Base-by-base conservation (phyloP, 192 early-diverging fungal genomes). In the Spizellomyces sp. region DNA sequence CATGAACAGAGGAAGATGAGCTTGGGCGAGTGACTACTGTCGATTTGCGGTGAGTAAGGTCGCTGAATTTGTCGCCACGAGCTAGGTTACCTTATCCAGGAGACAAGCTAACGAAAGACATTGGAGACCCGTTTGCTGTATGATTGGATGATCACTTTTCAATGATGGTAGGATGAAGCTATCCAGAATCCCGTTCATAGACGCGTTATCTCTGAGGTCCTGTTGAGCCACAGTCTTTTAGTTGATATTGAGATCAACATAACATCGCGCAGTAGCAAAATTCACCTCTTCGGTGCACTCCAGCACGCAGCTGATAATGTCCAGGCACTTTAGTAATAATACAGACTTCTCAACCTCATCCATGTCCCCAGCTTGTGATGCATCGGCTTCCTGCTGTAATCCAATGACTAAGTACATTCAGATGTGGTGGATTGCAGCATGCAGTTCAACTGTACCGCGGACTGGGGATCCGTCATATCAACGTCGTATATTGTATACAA, bases 81-180 rank as follows among this genome's bases (percentile, higher is more conserved):
- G 27, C 27, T 36, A 36, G 27, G 27, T 36, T 36, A 36, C 87
- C 66, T 88, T 89, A 74, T 95, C 93, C 43, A 93, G 73, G 15
- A 86, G 76, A 71, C 94, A 95, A 62, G 84, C 84, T 41, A 95
- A 83, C 10, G 90, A 91, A 59, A 95, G 82, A 68, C 94, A 95
- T 60, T 94, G 89, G 44, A 95, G 80, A 27, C 92, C 94, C 47
- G 90, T 84, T 74, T 92, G 90, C 48, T 90, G 87, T 43, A 94
- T 61, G 9, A 47, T 65, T 17, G 36, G 17, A 58, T 75, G 36
- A 19, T 19, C 21, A 55, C 45, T 67, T 52, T 64, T 61, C 8
- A 75, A 47, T 4, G 66, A 27, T 8, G 73, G 73, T 42, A 59
- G 43, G 45, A 75, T 54, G 47, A 75, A 75, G 54, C 36, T 69